Evolutionary conservation across 148 eudicot genomes (phyloP).

Genomic region (Amaranthus cruentus): DNA sequence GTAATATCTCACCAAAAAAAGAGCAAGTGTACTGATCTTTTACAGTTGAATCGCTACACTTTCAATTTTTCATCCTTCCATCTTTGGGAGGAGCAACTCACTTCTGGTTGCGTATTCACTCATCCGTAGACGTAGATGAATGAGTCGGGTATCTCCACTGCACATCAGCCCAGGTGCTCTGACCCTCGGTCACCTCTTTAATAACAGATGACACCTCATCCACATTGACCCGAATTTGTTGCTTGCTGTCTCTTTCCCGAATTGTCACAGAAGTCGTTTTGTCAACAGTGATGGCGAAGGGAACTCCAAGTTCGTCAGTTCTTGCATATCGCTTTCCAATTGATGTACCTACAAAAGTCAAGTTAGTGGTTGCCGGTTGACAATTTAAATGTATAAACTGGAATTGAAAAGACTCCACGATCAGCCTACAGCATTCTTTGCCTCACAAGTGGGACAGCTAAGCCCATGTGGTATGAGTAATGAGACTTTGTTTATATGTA

Average conservation of each 20-base stretch:
- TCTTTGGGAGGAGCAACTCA: background rate
- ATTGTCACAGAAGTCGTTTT: conserved; percentile 62
- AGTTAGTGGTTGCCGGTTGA: background rate
- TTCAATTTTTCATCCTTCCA: background rate
- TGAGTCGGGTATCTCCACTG: conserved; percentile 66
- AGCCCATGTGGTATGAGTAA: too few species aligned
- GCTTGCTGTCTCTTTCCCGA: conserved; percentile 85
- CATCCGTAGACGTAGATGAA: conserved; percentile 44
- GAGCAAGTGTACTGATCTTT: background rate
- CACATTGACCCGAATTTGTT: conserved; percentile 66
- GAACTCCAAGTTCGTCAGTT: conserved; percentile 92
- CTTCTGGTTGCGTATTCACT: background rate
- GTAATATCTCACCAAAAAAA: too few species aligned
- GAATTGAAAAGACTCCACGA: too few species aligned
- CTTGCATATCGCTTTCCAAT: conserved; percentile 93
- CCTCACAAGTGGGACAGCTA: too few species aligned
- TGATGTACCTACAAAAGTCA: conserved; percentile 58
- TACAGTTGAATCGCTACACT: background rate
- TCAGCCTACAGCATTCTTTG: too few species aligned
- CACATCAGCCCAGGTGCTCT: conserved; percentile 79
- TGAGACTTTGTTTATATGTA: too few species aligned
- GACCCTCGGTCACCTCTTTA: conserved; percentile 70
- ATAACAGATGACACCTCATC: conserved; percentile 73
- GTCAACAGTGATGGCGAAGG: conserved; percentile 86
- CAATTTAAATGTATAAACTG: background rate